Evolutionary conservation across 108 stramenopile genomes (phyloP).

Genomic region (Pseudonitzschia delicatissima): DNA sequence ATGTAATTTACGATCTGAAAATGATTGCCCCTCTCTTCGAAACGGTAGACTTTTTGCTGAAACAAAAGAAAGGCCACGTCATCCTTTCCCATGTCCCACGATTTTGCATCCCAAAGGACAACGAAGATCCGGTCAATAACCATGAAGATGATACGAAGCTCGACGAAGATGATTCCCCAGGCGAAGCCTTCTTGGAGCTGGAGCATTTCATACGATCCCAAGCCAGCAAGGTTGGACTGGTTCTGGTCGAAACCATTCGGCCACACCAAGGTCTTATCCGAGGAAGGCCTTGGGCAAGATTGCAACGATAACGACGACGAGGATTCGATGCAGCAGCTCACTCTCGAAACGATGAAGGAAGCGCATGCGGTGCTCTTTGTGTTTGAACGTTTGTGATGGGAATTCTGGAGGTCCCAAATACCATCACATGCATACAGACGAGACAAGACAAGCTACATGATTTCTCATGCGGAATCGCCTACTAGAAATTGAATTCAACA

Average conservation of each 20-base stretch:
- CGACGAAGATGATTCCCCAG: background rate
- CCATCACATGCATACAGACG: too few relatives aligned
- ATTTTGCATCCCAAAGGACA: slow-evolving; percentile 32
- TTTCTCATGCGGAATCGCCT: too few relatives aligned
- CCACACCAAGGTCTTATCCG: slow-evolving; percentile 1
- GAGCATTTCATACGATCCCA: slow-evolving; percentile 4
- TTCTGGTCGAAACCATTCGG: slow-evolving; percentile 13
- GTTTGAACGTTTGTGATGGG: too few relatives aligned
- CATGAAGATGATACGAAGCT: background rate
- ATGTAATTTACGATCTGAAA: slow-evolving; percentile 59
- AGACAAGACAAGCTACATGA: too few relatives aligned
- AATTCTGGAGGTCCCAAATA: too few relatives aligned
- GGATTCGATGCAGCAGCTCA: slow-evolving; percentile 9
- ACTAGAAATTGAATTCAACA: too few relatives aligned
- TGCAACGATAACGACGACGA: background rate
- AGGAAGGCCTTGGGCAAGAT: background rate
- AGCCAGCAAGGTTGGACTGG: background rate
- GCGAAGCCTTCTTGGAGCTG: background rate
- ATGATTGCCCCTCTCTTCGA: slow-evolving; percentile 37
- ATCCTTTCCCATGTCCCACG: slow-evolving; percentile 54
- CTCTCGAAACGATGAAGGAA: background rate
- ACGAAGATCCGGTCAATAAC: background rate
- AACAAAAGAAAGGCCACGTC: slow-evolving; percentile 18
- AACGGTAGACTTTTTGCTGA: slow-evolving; percentile 25
- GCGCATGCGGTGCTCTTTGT: slow-evolving; percentile 11